Evolutionary conservation across 805 yeast genomes (phyloP).

Genomic region (Osmozyma mogii): DNA sequence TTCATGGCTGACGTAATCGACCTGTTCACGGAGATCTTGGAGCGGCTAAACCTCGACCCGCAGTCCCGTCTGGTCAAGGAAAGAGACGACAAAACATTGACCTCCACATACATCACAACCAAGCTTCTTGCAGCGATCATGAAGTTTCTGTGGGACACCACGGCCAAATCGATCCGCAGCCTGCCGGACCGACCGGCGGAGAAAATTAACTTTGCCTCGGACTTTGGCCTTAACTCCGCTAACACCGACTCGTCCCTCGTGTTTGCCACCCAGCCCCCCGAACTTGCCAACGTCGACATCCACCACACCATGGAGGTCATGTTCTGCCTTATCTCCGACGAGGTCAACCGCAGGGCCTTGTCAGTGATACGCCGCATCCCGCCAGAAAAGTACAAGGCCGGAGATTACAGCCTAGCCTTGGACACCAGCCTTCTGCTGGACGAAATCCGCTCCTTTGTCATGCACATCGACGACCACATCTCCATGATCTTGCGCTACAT

Average conservation of each 20-base stretch:
- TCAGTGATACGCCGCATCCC: constrained; percentile 16
- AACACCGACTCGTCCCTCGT: constrained; percentile 17
- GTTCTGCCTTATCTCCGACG: constrained; percentile 22
- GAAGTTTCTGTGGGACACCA: constrained; percentile 21
- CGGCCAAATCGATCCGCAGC: constrained; percentile 4
- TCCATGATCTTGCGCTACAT: constrained; percentile 25
- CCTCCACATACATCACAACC: constrained; percentile 25
- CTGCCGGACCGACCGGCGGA: constrained; percentile 1
- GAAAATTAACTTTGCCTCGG: constrained; percentile 8
- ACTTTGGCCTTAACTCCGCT: constrained; percentile 6
- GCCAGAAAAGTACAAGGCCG: constrained; percentile 1
- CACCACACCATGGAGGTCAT: constrained; percentile 21
- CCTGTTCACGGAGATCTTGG: constrained; percentile 18
- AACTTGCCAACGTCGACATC: constrained; percentile 15
- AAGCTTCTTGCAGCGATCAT: constrained; percentile 24
- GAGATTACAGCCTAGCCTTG: constrained; percentile 4
- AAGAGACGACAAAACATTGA: constrained; percentile 22
- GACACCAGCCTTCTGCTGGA: constrained; percentile 1
- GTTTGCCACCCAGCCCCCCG: constrained; percentile 24
- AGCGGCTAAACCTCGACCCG: constrained; percentile 10
- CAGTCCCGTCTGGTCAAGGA: constrained; percentile 15
- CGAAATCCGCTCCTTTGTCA: constrained; percentile 4
- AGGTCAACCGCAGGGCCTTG: constrained; percentile 20
- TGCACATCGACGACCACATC: constrained; percentile 24
- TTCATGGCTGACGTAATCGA: constrained; percentile 14